Conservation (phyloP, 805 yeast species). For the Lipomyces japonicus region DNA sequence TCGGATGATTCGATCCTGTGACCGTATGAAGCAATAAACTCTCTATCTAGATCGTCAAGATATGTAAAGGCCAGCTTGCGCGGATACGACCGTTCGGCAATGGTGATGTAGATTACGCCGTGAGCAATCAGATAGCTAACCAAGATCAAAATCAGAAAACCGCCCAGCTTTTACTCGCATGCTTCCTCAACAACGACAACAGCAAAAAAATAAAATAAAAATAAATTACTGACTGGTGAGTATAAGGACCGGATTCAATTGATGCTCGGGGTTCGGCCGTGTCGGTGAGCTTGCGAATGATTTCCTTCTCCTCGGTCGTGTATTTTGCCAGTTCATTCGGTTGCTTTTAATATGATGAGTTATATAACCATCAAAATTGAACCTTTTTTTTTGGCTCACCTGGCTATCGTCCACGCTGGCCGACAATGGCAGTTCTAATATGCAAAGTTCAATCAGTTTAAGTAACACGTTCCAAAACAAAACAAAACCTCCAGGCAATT, state of each 20-base stretch:
- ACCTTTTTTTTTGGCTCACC: constrained; percentile 6
- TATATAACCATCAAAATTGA: neutral
- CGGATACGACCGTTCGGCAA: constrained; percentile 77
- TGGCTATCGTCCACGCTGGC: constrained; percentile 79
- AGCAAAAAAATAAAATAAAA: too few species aligned
- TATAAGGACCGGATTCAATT: constrained; percentile 68
- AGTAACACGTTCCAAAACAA: neutral
- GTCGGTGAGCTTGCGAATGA: constrained; percentile 70
- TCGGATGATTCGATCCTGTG: constrained; percentile 56
- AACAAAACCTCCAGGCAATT: neutral
- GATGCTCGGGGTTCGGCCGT: constrained; percentile 81
- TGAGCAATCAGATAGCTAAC: constrained; percentile 56
- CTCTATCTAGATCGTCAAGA: constrained; percentile 73
- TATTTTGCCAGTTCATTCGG: constrained; percentile 59
- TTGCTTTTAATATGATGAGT: constrained; percentile 40
- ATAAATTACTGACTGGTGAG: constrained; percentile 49
- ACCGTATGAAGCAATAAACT: constrained; percentile 77
- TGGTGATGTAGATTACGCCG: constrained; percentile 70
- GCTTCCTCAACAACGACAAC: neutral
- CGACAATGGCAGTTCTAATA: constrained; percentile 73
- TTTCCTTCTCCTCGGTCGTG: constrained; percentile 76
- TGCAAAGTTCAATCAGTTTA: neutral
- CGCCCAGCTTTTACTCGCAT: neutral
- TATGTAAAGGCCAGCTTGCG: constrained; percentile 85
- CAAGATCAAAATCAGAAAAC: neutral